Conservation (phyloP, 2,329 filamentous ascomycete species). For the Ophiostoma sp. region DNA sequence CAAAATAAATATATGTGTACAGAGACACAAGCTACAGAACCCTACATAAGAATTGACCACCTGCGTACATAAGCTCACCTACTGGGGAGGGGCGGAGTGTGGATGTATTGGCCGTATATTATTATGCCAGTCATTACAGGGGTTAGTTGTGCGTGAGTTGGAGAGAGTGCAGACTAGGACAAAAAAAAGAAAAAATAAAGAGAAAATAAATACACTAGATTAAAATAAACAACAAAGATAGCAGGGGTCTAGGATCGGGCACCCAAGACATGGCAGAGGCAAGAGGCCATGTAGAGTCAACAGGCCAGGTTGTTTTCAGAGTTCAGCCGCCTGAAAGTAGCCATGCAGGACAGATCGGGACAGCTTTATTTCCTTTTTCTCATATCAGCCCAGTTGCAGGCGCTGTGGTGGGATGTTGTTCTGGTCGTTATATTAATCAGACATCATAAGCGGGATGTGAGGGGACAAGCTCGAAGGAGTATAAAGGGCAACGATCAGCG, state of each 20-base stretch:
- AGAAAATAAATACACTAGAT: too few species aligned
- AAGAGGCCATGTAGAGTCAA: constrained; percentile 19
- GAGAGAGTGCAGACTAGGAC: background rate
- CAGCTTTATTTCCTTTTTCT: constrained; percentile 21
- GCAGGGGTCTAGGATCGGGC: background rate
- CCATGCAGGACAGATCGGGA: constrained; percentile 6
- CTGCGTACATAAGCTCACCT: constrained; percentile 21
- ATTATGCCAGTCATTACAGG: constrained; percentile 21
- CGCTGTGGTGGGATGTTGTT: background rate
- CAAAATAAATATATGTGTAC: constrained; percentile 1
- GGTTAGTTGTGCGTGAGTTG: background rate
- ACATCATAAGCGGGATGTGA: background rate
- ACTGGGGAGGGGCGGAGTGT: constrained; percentile 20
- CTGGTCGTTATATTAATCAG: background rate
- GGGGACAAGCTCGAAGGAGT: background rate
- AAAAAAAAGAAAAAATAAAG: background rate
- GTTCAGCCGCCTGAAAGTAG: constrained; percentile 29
- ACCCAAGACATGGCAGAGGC: constrained; percentile 30
- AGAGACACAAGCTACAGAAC: constrained; percentile 8
- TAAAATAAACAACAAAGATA: background rate
- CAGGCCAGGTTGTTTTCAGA: constrained; percentile 29
- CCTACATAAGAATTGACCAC: constrained; percentile 1
- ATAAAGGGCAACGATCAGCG: background rate
- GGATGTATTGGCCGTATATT: background rate
- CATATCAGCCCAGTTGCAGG: background rate